phyloP scores from a whole-genome alignment of 768 basidiomycete species.

The Mycena metata region DNA sequence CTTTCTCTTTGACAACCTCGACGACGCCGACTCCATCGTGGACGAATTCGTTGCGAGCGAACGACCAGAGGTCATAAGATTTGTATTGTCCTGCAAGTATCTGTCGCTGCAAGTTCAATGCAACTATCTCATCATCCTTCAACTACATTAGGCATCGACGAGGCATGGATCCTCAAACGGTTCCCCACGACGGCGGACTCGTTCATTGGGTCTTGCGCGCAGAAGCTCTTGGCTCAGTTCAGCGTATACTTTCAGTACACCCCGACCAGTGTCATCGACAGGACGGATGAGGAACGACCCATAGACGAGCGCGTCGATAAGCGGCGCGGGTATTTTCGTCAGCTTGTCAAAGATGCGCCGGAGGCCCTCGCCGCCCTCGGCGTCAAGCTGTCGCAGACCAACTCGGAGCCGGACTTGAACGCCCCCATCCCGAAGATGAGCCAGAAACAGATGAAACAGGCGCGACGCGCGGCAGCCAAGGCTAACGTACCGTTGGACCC shows the following conservation, averaged over 20 bases:
- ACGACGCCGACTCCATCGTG: slow-evolving; percentile 15
- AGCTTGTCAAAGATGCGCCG: slow-evolving; percentile 37
- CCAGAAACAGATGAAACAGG: slow-evolving; percentile 46
- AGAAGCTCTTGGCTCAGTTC: slow-evolving; percentile 43
- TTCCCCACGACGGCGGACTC: slow-evolving; percentile 48
- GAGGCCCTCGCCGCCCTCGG: slow-evolving; percentile 17
- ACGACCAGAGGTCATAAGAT: slow-evolving; percentile 21
- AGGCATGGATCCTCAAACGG: slow-evolving; percentile 46
- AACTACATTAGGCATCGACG: slow-evolving; percentile 29
- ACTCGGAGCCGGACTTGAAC: slow-evolving; percentile 4
- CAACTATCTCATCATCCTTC: slow-evolving; percentile 1
- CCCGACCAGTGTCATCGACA: slow-evolving; percentile 26
- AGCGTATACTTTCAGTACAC: slow-evolving; percentile 40
- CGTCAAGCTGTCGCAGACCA: slow-evolving; percentile 18
- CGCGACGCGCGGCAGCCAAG: slow-evolving; percentile 28
- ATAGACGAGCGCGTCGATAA: slow-evolving; percentile 25
- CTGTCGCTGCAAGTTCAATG: background rate
- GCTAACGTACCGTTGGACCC: slow-evolving; percentile 40
- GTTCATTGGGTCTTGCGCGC: slow-evolving; percentile 40
- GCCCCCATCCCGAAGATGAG: slow-evolving; percentile 34
- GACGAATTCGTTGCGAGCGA: slow-evolving; percentile 20
- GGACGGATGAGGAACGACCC: slow-evolving; percentile 28
- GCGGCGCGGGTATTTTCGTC: slow-evolving; percentile 17
- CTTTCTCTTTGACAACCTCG: slow-evolving; percentile 27
- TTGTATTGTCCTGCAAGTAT: slow-evolving; percentile 31